Conservation (phyloP, 345 rosid species). For the Brassica cretica region DNA sequence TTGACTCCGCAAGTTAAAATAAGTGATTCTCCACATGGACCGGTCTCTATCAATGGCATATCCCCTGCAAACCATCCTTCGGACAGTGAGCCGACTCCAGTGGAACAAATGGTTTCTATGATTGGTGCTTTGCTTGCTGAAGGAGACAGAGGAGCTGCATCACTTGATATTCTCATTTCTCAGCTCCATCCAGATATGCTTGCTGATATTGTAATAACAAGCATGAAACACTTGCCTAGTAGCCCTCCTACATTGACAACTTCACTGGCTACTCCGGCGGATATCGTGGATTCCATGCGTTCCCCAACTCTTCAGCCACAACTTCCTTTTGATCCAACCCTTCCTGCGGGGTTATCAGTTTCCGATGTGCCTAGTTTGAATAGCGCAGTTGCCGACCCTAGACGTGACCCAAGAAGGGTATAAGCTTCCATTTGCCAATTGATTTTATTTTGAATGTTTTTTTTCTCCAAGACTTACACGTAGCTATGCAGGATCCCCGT, state of each 20-base stretch:
- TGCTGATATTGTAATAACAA: constrained; percentile 93
- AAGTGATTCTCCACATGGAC: constrained; percentile 54
- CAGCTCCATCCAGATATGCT: constrained; percentile 93
- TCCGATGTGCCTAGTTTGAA: constrained; percentile 53
- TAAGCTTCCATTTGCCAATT: constrained; percentile 22
- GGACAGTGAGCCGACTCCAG: constrained; percentile 76
- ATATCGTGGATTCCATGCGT: constrained; percentile 44
- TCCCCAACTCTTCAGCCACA: constrained; percentile 49
- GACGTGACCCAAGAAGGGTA: constrained; percentile 98
- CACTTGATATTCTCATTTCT: constrained; percentile 86
- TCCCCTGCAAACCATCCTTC: constrained; percentile 48
- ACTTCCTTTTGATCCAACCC: constrained; percentile 44
- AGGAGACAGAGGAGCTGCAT: constrained; percentile 98
- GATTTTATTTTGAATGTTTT: constrained; percentile 17
- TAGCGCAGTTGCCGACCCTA: constrained; percentile 59
- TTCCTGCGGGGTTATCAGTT: constrained; percentile 40
- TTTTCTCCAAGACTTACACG: constrained; percentile 30
- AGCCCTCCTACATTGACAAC: constrained; percentile 58
- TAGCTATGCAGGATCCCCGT: constrained; percentile 87
- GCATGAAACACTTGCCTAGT: constrained; percentile 94
- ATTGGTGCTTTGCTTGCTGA: constrained; percentile 99
- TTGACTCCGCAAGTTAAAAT: constrained; percentile 45
- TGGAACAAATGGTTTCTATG: constrained; percentile 94
- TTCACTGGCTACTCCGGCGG: constrained; percentile 50
- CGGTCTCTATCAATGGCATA: constrained; percentile 56